Evolutionary conservation across 176 grass and related monocot species (phyloP).

Genomic region (Panicum miliaceum): DNA sequence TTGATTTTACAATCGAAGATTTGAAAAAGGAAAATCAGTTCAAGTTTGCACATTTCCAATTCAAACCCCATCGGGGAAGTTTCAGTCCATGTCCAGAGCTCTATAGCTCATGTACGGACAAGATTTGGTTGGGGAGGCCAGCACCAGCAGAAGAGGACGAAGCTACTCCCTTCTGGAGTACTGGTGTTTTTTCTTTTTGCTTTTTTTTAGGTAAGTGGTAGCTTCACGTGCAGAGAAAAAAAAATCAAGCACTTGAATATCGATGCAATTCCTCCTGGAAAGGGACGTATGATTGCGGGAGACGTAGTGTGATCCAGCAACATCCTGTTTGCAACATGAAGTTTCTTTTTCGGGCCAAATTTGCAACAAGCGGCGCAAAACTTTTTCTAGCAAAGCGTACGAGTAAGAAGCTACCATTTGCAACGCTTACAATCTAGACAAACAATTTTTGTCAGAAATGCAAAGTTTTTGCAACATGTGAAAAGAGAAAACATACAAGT

Average conservation of each 20-base stretch:
- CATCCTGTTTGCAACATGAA: neutral
- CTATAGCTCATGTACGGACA: neutral
- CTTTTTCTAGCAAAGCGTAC: neutral
- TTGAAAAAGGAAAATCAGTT: neutral
- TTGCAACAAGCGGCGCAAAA: neutral
- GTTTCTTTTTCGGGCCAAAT: neutral
- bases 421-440: neutral
- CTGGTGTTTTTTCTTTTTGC: no score
- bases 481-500: neutral
- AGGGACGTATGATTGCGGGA: neutral
- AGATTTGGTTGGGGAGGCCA: slow-evolving; percentile 12
- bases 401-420: neutral
- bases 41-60: neutral
- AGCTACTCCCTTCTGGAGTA: neutral
- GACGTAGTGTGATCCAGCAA: neutral
- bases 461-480: neutral
- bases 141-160: no score
- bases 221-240: neutral
- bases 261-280: neutral
- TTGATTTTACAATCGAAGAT: neutral
- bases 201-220: neutral
- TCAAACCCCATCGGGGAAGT: neutral
- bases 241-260: neutral
- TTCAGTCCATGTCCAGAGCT: neutral
- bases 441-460: neutral